phyloP scores from a whole-genome alignment of 257 asterid genomes.

The Echium plantagineum region DNA sequence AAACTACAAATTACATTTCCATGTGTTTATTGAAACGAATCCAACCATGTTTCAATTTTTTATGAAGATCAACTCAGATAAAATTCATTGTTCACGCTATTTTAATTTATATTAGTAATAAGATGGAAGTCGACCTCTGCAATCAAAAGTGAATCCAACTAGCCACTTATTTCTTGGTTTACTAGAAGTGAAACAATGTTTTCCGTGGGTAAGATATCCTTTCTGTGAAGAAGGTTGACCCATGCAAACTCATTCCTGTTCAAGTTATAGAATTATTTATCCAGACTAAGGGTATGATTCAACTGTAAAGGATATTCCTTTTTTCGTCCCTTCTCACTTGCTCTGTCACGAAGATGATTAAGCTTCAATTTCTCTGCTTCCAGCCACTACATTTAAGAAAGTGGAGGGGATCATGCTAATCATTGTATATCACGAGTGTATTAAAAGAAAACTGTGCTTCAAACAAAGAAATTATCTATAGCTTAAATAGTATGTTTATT shows the following conservation, averaged over 20 bases:
- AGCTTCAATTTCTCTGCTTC: slow-evolving; percentile 31
- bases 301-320: slow-evolving; percentile 43
- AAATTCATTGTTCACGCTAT: too few relatives aligned
- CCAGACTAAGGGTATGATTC: too few relatives aligned
- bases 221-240: too few relatives aligned
- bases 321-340: slow-evolving; percentile 39
- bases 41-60: too few relatives aligned
- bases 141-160: too few relatives aligned
- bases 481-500: background rate
- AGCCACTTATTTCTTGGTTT: background rate
- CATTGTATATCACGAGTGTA: background rate
- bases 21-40: too few relatives aligned
- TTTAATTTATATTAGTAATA: background rate
- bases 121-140: background rate
- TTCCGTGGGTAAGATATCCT: too few relatives aligned
- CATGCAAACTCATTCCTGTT: background rate
- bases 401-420: slow-evolving; percentile 1
- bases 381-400: slow-evolving; percentile 20
- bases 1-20: too few relatives aligned
- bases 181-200: background rate
- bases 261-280: slow-evolving; percentile 2
- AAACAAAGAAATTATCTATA: background rate
- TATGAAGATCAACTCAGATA: too few relatives aligned
- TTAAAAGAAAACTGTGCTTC: background rate
- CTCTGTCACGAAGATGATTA: slow-evolving; percentile 30